These are phyloP conservation scores for Mycena metata DNA, from an alignment of 768 basidiomycete genomes.

Conservation along the genomic window DNA sequence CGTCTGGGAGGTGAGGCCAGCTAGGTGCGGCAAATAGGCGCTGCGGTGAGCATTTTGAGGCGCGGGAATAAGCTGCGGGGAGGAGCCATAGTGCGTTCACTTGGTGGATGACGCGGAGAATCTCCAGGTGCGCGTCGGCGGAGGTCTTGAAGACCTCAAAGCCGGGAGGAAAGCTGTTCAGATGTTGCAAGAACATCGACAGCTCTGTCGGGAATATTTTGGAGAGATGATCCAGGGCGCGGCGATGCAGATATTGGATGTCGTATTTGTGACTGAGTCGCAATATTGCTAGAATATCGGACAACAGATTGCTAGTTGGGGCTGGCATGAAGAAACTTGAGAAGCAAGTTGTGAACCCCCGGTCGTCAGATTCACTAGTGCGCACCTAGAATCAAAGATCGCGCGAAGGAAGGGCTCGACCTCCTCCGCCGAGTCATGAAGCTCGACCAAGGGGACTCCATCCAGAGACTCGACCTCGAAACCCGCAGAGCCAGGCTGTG, in stretches of 20 bases:
- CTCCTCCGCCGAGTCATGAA: constrained; percentile 15
- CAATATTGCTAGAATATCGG: constrained; percentile 7
- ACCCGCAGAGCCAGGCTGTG: not conserved
- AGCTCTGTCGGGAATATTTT: constrained; percentile 7
- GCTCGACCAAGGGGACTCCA: constrained; percentile 11
- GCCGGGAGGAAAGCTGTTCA: constrained; percentile 1
- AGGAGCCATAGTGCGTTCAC: constrained; percentile 27
- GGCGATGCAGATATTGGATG: constrained; percentile 2
- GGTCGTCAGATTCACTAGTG: too few species aligned
- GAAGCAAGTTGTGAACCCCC: too few species aligned
- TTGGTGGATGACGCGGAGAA: constrained; percentile 7
- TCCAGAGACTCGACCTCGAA: not conserved
- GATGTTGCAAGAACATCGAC: not conserved
- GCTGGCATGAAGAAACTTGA: constrained; percentile 23
- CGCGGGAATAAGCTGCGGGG: constrained; percentile 16
- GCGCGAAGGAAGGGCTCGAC: constrained; percentile 20
- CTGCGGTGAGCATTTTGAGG: not conserved
- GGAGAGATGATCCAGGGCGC: constrained; percentile 7
- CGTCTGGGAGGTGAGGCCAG: not conserved
- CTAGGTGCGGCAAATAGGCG: not conserved
- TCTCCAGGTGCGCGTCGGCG: not conserved
- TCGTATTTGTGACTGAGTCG: constrained; percentile 21
- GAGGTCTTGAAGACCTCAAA: not conserved
- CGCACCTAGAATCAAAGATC: constrained; percentile 25
- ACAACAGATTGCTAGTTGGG: not conserved